phyloP scores from a whole-genome alignment of 495 filamentous ascomycete species.

The Aspergillus sclerotiicarbonarius region DNA sequence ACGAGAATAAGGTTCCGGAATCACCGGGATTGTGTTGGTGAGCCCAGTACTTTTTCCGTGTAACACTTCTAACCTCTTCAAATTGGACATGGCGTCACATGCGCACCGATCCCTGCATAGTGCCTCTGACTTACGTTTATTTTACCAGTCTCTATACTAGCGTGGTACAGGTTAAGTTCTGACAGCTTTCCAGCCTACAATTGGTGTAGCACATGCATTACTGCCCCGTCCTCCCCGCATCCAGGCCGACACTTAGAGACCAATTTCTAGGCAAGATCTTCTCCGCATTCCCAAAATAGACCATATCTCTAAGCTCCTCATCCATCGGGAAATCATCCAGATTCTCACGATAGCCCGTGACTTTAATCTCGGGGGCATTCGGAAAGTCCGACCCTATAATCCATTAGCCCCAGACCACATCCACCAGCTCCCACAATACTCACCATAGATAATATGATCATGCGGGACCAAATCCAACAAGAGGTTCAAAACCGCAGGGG shows the following conservation, averaged over 20 bases:
- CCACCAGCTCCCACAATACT: not conserved
- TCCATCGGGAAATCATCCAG: slow-evolving; percentile 17
- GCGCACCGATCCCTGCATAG: no score
- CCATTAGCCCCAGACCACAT: not conserved
- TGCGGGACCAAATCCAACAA: slow-evolving; percentile 35
- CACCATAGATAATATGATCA: slow-evolving; percentile 49
- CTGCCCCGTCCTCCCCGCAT: no score
- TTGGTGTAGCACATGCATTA: no score
- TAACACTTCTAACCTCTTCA: no score
- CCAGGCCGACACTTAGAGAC: not conserved
- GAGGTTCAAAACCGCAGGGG: slow-evolving; percentile 34
- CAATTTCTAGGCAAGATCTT: slow-evolving; percentile 10
- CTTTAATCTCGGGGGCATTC: slow-evolving; percentile 19
- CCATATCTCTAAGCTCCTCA: slow-evolving; percentile 9
- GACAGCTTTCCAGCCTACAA: no score
- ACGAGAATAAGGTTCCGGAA: no score
- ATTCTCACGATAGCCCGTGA: slow-evolving; percentile 2
- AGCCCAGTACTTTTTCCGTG: no score
- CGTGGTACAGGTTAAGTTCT: no score
- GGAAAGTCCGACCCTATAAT: slow-evolving; percentile 30
- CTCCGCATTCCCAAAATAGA: slow-evolving; percentile 18
- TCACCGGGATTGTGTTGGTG: no score
- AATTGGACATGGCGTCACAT: no score
- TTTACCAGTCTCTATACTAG: no score
- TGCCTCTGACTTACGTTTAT: no score